Evolutionary conservation across 2,329 filamentous ascomycete genomes (phyloP).

Genomic region (Calonectria ilicicola): DNA sequence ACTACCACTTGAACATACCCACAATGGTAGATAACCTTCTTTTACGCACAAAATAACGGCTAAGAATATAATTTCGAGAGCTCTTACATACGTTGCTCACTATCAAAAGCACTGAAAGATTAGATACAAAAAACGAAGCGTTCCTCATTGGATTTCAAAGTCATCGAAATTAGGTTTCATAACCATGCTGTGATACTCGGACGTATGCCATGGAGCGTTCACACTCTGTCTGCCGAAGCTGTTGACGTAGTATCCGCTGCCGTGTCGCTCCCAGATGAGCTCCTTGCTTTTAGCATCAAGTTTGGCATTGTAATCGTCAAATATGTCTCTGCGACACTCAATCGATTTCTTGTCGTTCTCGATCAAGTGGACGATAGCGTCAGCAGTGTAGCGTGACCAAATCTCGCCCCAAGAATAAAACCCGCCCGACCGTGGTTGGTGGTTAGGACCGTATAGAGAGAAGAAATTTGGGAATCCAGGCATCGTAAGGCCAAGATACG

Average conservation of each 20-base stretch:
- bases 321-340: slow-evolving; percentile 9
- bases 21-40: too few relatives aligned
- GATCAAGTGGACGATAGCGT: neutral
- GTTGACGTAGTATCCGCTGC: slow-evolving; percentile 19
- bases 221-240: slow-evolving; percentile 17
- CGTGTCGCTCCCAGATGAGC: slow-evolving; percentile 19
- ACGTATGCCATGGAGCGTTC: slow-evolving; percentile 18
- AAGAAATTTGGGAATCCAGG: slow-evolving; percentile 21
- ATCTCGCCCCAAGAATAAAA: slow-evolving; percentile 26
- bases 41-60: too few relatives aligned
- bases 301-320: slow-evolving; percentile 14
- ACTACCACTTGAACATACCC: too few relatives aligned
- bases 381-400: slow-evolving; percentile 15
- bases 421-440: slow-evolving; percentile 17
- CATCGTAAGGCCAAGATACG: slow-evolving; percentile 10
- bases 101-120: too few relatives aligned
- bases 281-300: slow-evolving; percentile 1
- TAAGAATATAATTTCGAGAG: too few relatives aligned
- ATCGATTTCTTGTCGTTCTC: slow-evolving; percentile 22
- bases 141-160: slow-evolving; percentile 12
- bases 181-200: slow-evolving; percentile 23
- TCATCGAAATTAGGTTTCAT: slow-evolving; percentile 15
- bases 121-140: too few relatives aligned
- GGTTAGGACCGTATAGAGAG: slow-evolving; percentile 16
- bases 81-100: too few relatives aligned